Evolutionary conservation across 1,139 yeast genomes (phyloP), one percentile per base, ranked within the genome.

Genomic region (Pichia sp.): DNA sequence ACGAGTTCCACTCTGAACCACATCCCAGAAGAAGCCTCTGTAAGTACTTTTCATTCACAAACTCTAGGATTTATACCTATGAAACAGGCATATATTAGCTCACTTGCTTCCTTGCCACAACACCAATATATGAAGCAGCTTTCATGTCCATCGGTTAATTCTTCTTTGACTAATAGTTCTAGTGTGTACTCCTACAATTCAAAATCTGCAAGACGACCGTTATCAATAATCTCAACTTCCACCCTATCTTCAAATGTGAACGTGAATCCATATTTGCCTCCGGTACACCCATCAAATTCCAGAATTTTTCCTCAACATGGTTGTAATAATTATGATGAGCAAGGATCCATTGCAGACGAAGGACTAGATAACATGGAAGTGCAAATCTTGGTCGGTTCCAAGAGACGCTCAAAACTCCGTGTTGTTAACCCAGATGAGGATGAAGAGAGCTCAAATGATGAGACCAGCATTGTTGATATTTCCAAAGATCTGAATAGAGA

Each of bases 381-480:
- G 0, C 93, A 86, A 65, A 87, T 87, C 8, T 69, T 87, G 59
- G 92, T 86, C 8, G 81, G 89, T 55, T 81, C 87, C n/a, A 81
- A 82, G 64, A 73, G 92, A 61, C 71, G 89, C 54, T 77, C 87
- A 3, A 78, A 78, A 49, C 71, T 87, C 50, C 72, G 86, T 40
- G 83, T 87, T 42, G 77, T 83, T 50, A 87, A 87, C 62, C 95
- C 95, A 0, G 69, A 67, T 54, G 16, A 34, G 15, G 44, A 47
- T 16, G 34, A 47, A 23, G 34, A 36, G 7, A 32, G 32, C 4
- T 52, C 48, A 4, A 29, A 29, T 7, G 52, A 51, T 8, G 34
- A 51, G 2, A 36, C 16, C 15, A 56, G 45, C 10, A 50, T 47
- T 34, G 30, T 55, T 31, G 31, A 29, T 26, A 13, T 23, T n/a